Evolutionary conservation across 129 eudicot species (phyloP), one percentile per base, ranked within the genome.

Genomic region (Lonicera japonica): DNA sequence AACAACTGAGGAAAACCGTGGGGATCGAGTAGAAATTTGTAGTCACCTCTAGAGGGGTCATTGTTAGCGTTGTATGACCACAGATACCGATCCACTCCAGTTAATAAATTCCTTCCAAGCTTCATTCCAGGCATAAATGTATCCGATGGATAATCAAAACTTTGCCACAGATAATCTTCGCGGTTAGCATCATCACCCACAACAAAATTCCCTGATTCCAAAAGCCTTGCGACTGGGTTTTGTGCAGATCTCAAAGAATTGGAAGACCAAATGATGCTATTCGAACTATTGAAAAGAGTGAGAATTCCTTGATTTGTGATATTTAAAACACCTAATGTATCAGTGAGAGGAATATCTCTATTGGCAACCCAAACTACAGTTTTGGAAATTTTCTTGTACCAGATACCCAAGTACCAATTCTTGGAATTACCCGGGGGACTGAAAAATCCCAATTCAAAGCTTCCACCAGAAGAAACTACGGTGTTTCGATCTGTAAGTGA

Each of bases 141-240:
- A 38, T 70, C 59, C 3, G 68, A 41, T 3, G 76, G 76, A 47
- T 63, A 57, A 55, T 71, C 76, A 63, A 51, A 60, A 56, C 54
- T 29, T 54, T 70, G 67, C 68, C 43, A 63, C 21, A 48, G 4
- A 18, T 19, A 41, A 45, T 46, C 45, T 6, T 56, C 2, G 19
- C 20, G 11, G 25, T 48, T 11, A n/a, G 0, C n/a, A 13, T 29
- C 24, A 48, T 16, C 25, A 20, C 24, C 22, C 11, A 71, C 39
- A 54, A 71, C 76, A 23, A 71, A 56, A 54, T 71, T 71, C 8
- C 76, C 76, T 7, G 69, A 40, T n/a, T 63, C 64, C 24, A 55
- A 18, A 21, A 71, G 52, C 20, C 9, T 53, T 0, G 76, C 76
- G 21, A 64, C 39, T 0, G 70, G 39, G 19, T 71, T 63, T 3